Evolutionary conservation across 805 yeast genomes (phyloP).

Genomic region (Candida adriatica): DNA sequence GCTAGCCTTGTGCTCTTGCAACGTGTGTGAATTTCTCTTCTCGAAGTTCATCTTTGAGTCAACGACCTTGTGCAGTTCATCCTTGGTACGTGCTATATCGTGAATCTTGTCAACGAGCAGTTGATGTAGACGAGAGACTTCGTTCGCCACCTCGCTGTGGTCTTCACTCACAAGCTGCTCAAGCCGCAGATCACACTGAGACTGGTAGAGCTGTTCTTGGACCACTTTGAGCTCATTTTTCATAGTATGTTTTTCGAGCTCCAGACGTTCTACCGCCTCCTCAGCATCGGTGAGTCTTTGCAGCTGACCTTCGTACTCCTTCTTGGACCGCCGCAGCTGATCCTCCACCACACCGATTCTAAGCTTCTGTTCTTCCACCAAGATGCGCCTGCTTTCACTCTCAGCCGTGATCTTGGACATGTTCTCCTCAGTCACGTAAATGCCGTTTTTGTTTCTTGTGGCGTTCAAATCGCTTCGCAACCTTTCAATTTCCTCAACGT

Average conservation of each 20-base stretch:
- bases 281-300: slow-evolving; percentile 18
- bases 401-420: slow-evolving; percentile 38
- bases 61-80: slow-evolving; percentile 2
- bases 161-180: slow-evolving; percentile 15
- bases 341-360: slow-evolving; percentile 41
- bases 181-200: slow-evolving; percentile 11
- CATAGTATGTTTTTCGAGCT: slow-evolving; percentile 6
- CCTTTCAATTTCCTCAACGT: slow-evolving; percentile 46
- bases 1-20: slow-evolving; percentile 7
- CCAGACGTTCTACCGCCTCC: slow-evolving; percentile 10
- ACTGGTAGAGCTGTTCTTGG: slow-evolving; percentile 2
- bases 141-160: slow-evolving; percentile 16
- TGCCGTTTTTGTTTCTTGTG: slow-evolving; percentile 58
- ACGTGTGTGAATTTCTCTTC: slow-evolving; percentile 9
- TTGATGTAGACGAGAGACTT: slow-evolving; percentile 14
- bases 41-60: slow-evolving; percentile 11
- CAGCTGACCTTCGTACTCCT: slow-evolving; percentile 32
- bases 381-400: slow-evolving; percentile 41
- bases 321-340: slow-evolving; percentile 36
- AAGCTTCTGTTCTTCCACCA: slow-evolving; percentile 43
- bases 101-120: slow-evolving; percentile 11
- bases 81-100: slow-evolving; percentile 15
- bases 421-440: slow-evolving; percentile 49
- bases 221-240: slow-evolving; percentile 7
- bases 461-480: slow-evolving; percentile 56